phyloP scores from a whole-genome alignment of 2,329 filamentous ascomycete species.

The Penicillium sp. region DNA sequence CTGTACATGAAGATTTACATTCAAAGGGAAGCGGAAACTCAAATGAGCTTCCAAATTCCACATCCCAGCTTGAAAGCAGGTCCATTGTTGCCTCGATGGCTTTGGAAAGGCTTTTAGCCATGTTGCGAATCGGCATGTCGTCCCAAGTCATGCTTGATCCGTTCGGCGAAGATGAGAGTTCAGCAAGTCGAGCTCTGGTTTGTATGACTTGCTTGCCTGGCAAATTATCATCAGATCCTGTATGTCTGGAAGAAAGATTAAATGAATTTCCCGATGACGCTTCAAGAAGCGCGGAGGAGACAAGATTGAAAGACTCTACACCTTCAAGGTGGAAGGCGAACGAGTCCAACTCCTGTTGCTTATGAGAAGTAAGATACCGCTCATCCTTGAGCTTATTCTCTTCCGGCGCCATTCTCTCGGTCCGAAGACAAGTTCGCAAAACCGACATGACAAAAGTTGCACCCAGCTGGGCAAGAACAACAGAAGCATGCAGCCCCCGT shows the following conservation, averaged over 20 bases:
- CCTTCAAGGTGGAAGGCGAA: constrained; percentile 28
- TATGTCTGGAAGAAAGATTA: neutral
- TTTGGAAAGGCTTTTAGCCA: constrained; percentile 18
- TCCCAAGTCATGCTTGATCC: constrained; percentile 20
- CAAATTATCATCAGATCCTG: neutral
- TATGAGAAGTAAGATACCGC: constrained; percentile 17
- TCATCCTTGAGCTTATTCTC: constrained; percentile 26
- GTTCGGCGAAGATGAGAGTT: constrained; percentile 15
- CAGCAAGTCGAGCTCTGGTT: constrained; percentile 21
- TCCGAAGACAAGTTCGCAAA: constrained; percentile 32
- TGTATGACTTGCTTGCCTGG: constrained; percentile 12
- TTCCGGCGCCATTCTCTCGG: constrained; percentile 26
- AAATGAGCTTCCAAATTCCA: constrained; percentile 2
- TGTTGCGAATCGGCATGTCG: constrained; percentile 25
- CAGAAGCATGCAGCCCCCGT: constrained; percentile 34
- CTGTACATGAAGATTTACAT: constrained; percentile 7
- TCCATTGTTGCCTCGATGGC: constrained; percentile 29
- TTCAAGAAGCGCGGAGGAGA: constrained; percentile 2
- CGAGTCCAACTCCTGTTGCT: constrained; percentile 31
- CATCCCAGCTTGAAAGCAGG: constrained; percentile 23
- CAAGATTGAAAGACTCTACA: constrained; percentile 20
- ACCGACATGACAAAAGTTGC: constrained; percentile 36
- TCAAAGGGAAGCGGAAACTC: constrained; percentile 19
- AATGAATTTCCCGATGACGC: constrained; percentile 8
- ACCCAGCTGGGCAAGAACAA: constrained; percentile 33